Evolutionary conservation across 2,329 filamentous ascomycete genomes (phyloP).

Genomic region (Nigrograna mackinnonii): DNA sequence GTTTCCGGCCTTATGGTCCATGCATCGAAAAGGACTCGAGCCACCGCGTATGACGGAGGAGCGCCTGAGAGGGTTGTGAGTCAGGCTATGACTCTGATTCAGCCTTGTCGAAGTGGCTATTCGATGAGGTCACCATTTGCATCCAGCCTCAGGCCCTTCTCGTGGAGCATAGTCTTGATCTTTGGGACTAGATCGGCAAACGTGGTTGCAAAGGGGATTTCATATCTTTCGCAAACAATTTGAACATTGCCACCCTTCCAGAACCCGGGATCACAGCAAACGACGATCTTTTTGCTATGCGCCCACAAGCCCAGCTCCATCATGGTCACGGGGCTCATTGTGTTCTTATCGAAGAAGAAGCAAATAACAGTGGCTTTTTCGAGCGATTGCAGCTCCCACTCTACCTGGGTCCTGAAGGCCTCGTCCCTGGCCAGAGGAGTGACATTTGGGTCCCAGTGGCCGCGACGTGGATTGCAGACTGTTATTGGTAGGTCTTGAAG

Average conservation of each 20-base stretch:
- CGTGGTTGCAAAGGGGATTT: conserved; percentile 48
- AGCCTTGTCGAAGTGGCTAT: too few relatives aligned
- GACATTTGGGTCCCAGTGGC: conserved; percentile 61
- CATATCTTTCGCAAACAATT: conserved; percentile 57
- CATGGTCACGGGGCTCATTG: conserved; percentile 60
- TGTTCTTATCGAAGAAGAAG: conserved; percentile 59
- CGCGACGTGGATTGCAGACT: conserved; percentile 60
- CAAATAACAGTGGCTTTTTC: conserved; percentile 58
- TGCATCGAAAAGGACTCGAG: too few relatives aligned
- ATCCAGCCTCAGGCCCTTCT: conserved; percentile 29
- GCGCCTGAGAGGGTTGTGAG: too few relatives aligned
- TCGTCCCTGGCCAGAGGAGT: conserved; percentile 45
- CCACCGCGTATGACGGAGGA: too few relatives aligned
- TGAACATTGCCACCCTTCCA: conserved; percentile 65
- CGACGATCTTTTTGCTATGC: conserved; percentile 50
- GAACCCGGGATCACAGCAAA: conserved; percentile 58
- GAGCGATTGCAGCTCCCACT: conserved; percentile 65
- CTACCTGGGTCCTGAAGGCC: conserved; percentile 58
- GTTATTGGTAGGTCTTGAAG: conserved; percentile 54
- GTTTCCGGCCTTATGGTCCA: too few relatives aligned
- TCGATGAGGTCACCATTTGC: too few relatives aligned
- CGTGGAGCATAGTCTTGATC: conserved; percentile 36
- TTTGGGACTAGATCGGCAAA: conserved; percentile 45
- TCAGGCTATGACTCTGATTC: too few relatives aligned
- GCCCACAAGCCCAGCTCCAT: conserved; percentile 64